These are phyloP conservation scores for Yarrowia sp. DNA, from an alignment of 805 yeast genomes.

Conservation along the genomic window DNA sequence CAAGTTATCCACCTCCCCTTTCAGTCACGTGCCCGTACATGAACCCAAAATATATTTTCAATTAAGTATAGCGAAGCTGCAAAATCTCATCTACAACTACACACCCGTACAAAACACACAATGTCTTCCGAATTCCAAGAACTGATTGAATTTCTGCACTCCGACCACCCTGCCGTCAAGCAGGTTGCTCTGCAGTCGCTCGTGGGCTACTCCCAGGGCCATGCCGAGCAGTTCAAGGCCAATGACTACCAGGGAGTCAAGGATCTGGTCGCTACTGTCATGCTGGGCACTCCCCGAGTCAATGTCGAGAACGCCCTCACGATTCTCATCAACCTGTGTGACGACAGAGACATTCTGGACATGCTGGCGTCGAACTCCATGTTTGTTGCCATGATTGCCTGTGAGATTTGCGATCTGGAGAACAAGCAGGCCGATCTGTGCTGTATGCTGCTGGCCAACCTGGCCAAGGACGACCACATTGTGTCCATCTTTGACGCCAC, in stretches of 20 bases:
- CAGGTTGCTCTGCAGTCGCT: conserved; percentile 85
- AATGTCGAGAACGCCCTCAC: conserved; percentile 61
- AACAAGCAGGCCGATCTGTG: conserved; percentile 79
- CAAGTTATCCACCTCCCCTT: not conserved
- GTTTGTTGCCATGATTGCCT: conserved; percentile 52
- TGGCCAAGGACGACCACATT: conserved; percentile 78
- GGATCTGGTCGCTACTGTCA: conserved; percentile 69
- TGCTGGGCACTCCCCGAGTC: conserved; percentile 30
- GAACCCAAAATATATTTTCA: conserved; percentile 29
- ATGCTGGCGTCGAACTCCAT: conserved; percentile 68
- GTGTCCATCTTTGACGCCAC: conserved; percentile 68
- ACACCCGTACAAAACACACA: not conserved
- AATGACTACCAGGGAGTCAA: conserved; percentile 73
- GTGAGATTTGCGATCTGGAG: conserved; percentile 55
- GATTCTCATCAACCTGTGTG: conserved; percentile 82
- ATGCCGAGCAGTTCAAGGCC: conserved; percentile 68
- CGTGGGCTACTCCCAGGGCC: conserved; percentile 80
- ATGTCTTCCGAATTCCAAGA: conserved; percentile 44
- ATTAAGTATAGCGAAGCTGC: conserved; percentile 49
- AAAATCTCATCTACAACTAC: conserved; percentile 41
- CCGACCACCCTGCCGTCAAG: conserved; percentile 78
- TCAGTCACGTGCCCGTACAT: not conserved
- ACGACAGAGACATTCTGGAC: conserved; percentile 66
- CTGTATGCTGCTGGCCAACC: conserved; percentile 82
- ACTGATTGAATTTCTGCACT: conserved; percentile 80